Evolutionary conservation across 352 stramenopile genomes (phyloP).

Genomic region (Phytophthora pseudosyringae): DNA sequence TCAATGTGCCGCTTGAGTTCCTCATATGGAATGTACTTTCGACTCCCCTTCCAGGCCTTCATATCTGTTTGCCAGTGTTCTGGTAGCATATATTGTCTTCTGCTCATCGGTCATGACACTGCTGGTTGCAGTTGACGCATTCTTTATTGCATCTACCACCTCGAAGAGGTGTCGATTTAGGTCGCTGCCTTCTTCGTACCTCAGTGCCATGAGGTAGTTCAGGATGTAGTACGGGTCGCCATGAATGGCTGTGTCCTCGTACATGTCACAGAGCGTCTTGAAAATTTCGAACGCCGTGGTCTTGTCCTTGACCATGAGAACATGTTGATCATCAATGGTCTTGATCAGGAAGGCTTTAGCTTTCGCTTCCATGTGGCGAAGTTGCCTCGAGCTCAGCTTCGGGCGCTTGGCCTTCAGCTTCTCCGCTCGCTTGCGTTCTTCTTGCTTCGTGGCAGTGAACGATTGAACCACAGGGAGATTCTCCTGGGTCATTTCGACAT

Average conservation of each 20-base stretch:
- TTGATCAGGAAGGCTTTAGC: slow-evolving; percentile 6
- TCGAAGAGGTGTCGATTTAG: slow-evolving; percentile 1
- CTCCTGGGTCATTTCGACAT: no score
- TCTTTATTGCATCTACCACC: background rate
- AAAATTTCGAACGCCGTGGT: slow-evolving; percentile 2
- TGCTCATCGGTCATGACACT: background rate
- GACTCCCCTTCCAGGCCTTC: background rate
- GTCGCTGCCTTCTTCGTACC: slow-evolving; percentile 5
- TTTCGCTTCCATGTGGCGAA: no score
- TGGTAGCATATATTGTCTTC: background rate
- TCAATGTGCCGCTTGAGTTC: slow-evolving; percentile 4
- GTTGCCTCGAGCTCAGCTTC: no score
- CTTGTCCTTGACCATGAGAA: slow-evolving; percentile 8
- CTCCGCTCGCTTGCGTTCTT: no score
- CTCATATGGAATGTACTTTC: background rate
- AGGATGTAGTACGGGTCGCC: slow-evolving; percentile 11
- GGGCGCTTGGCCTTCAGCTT: no score
- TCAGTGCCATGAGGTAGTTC: slow-evolving; percentile 1
- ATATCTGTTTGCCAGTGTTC: background rate
- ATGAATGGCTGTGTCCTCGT: background rate
- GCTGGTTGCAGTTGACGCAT: background rate
- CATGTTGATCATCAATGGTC: slow-evolving; percentile 11
- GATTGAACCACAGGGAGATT: no score
- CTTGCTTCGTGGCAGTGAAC: no score
- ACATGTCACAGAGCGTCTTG: slow-evolving; percentile 1